Conservation (phyloP, 148 eudicot species). For the Camellia japonica region DNA sequence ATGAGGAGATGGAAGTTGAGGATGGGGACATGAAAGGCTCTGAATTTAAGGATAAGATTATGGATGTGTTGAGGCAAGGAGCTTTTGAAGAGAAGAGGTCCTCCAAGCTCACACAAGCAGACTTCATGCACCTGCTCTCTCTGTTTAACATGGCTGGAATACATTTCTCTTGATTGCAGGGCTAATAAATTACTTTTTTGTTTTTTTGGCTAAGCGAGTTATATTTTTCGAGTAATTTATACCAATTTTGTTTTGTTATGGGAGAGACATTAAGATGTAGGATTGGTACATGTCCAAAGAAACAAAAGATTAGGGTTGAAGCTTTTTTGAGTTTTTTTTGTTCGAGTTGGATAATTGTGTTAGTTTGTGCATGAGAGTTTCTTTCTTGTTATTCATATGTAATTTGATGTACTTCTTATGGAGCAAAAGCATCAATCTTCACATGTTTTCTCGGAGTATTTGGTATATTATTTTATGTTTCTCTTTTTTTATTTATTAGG, state of each 20-base stretch:
- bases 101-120: constrained; percentile 76
- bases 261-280: not conserved
- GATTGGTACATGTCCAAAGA: too few relatives aligned
- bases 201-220: not conserved
- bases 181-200: not conserved
- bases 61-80: constrained; percentile 63
- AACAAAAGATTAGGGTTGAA: too few relatives aligned
- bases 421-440: too few relatives aligned
- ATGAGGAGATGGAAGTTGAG: constrained; percentile 66
- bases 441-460: too few relatives aligned
- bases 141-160: constrained; percentile 78
- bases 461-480: too few relatives aligned
- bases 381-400: too few relatives aligned
- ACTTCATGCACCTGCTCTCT: constrained; percentile 81
- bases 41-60: constrained; percentile 64
- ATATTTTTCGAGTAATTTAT: not conserved
- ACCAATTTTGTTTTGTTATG: not conserved
- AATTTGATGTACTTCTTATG: too few relatives aligned
- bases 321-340: too few relatives aligned
- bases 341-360: too few relatives aligned
- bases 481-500: constrained; percentile 34
- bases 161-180: constrained; percentile 48
- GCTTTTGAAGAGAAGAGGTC: constrained; percentile 80
- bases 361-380: too few relatives aligned
- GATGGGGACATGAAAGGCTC: constrained; percentile 39